Evolutionary conservation across 148 eudicot species (phyloP), one percentile per base, ranked within the genome.

Genomic region (Nepenthes gracilis): DNA sequence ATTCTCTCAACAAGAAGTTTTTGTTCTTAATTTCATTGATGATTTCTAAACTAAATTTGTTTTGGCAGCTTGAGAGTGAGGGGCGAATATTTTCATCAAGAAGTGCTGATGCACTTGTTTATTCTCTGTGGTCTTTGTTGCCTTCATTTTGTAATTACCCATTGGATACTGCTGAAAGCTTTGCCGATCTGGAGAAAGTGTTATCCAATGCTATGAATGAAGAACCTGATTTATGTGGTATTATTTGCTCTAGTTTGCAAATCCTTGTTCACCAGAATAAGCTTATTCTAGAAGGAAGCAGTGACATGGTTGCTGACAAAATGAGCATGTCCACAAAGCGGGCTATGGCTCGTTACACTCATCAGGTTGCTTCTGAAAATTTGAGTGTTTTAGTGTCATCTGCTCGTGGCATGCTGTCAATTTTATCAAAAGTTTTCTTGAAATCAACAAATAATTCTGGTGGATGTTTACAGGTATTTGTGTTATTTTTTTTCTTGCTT

Each of bases 121-220:
- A 84, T 69, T 83, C 88, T 64, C 60, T 94, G 63, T 94, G 99
- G 99, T 86, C 97, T 36, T 68, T 94, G 66, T 48, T 94, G 71
- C 97, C 97, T 58, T 83, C 99, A 23, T 94, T 94, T 77, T 94
- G 99, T 82, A 85, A 86, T 74, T 94, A 89, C 67, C 89, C 99
- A 6, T 33, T 68, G 64, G 99, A 89, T 68, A 78, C 86, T 32
- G 75, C 84, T 61, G 83, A 79, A 78, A 79, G 86, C 75, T 94
- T 89, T 55, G 72, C 74, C 52, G 74, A 72, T 63, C 75, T 94
- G 6, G 81, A 80, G 82, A 69, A 64, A 74, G 67, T 64, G 51
- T 50, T 94, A 68, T 72, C 76, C 63, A 70, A 59, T 54, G 75
- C 85, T 64, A 69, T 86, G 53, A 73, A 38, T 43, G 90, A 78